Evolutionary conservation across 768 basidiomycete genomes (phyloP), one percentile per base, ranked within the genome.

Genomic region (Amanita muscaria): DNA sequence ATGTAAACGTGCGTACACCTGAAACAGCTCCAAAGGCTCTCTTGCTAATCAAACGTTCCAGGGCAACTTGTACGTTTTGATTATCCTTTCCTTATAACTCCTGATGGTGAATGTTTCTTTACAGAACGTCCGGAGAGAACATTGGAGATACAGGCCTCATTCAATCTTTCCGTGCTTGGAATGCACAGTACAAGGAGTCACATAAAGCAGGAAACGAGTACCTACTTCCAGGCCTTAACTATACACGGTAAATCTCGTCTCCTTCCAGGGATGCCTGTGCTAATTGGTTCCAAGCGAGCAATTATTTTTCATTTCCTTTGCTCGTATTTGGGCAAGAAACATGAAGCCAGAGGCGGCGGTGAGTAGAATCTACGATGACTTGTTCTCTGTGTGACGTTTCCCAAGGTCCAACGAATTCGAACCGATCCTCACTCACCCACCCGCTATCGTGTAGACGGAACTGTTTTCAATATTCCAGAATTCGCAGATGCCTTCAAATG

Each of bases 141-240:
- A 89, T 92, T 46, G 91, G 88, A 5, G 91, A 94, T 57, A 76
- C 74, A 1, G 88, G 88, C 9, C 64, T 91, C 15, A 80, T 91
- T 34, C 88, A 90, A 60, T 80, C 92, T 0, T 94, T 80, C 61
- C 75, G 85, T 9, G 96, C 96, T 14, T 99, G 96, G 96, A 81
- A 88, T 59, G 70, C 71, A 12, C 85, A 89, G 48, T 84, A 71
- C 55, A 61, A 76, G 38, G 62, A 66, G n/a, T 80, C 83, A 1
- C 64, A 72, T 42, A 59, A 71, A 38, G 70, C 64, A 7, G 80
- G 79, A 0, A 69, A 70, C 25, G 86, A 91, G 56, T 82, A 79
- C 54, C 62, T 86, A 16, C 75, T 97, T 12, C 92, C 92, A 9
- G 92, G 92, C 14, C 62, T 97, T 48, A 66, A 74, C 39, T 86